Base-by-base conservation (phyloP, 2,329 filamentous ascomycete species). In the Fusarium continuum region DNA sequence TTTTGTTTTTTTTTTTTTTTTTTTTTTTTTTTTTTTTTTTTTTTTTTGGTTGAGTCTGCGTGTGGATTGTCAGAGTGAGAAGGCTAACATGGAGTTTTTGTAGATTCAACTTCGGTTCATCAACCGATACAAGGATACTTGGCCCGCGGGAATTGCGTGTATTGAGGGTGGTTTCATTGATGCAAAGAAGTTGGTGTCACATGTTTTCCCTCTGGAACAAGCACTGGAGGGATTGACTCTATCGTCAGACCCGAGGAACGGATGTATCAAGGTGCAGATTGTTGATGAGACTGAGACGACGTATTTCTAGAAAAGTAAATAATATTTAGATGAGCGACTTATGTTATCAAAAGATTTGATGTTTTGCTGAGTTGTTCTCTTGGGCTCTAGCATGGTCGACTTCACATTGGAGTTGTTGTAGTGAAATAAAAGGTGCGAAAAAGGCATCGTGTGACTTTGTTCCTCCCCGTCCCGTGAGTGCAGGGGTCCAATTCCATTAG, bases 101-200 rank as follows among this genome's bases (percentile, higher is more conserved):
- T 23, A 72, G 70, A 89, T 91, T 62, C 81, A 90, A 65, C 77
- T 91, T 22, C 85, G 83, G 31, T 91, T 91, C 75, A 91, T 90
- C 71, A 90, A 91, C 72, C 80, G 88, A 8, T 91, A 91, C 71
- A 80, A 83, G 34, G 87, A 91, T 68, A 90, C 88, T 0, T 91
- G 88, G 88, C 88, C 88, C 0, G 82, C 84, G 0, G 88, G 85
- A 0, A 88, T 91, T 28, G 79, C 83, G 7, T 85, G 84, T 41
- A 70, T 91, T 23, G 81, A 79, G 34, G 85, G 86, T 4, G 83
- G 83, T 0, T 79, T 90, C 2, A 70, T 91, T 8, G 82, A 90
- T 69, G 76, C 89, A 17, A 87, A 87, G 69, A 82, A 80, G 43
- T 54, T 75, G 32, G 83, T 91, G 4, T 86, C 87, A 10, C 88